Evolutionary conservation across 305 asterid species (phyloP).

Genomic region (Striga hermonthica): DNA sequence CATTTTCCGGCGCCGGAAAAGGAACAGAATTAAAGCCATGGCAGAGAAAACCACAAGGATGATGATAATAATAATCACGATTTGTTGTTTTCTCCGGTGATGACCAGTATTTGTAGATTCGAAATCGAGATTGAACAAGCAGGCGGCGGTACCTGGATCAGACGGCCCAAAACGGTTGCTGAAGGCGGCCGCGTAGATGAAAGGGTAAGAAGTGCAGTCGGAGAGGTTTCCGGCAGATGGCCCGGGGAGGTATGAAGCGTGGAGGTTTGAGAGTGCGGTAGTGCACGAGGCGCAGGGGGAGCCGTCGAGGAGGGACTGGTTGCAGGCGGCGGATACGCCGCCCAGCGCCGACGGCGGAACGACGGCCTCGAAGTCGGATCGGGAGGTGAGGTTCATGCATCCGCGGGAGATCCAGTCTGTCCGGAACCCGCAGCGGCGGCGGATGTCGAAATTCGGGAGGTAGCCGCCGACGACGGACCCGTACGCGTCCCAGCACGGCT

Average conservation of each 20-base stretch:
- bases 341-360: conserved; percentile 42
- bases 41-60: conserved; percentile 27
- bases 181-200: conserved; percentile 54
- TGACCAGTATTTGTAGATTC: conserved; percentile 18
- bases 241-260: conserved; percentile 46
- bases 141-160: conserved; percentile 47
- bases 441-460: conserved; percentile 44
- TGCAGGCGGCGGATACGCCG: conserved; percentile 47
- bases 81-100: conserved; percentile 27
- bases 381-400: conserved; percentile 65
- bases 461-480: conserved; percentile 41
- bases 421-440: conserved; percentile 59
- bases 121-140: conserved; percentile 55
- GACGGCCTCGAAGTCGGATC: conserved; percentile 53
- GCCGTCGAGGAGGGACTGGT: conserved; percentile 56
- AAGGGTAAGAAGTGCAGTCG: conserved; percentile 49
- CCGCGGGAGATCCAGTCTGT: conserved; percentile 72
- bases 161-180: conserved; percentile 50
- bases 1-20: conserved; percentile 30
- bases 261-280: conserved; percentile 51
- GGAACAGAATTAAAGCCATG: conserved; percentile 30
- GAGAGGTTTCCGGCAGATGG: conserved; percentile 39
- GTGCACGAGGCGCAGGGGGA: conserved; percentile 87
- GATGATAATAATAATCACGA: conserved; percentile 30
- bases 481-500: conserved; percentile 63